A percentile compares a stretch with the other conserved stretches of the same genome.
Evolutionary conservation across 176 grass and related monocot genomes (phyloP).

Genomic region (Elaeis guineensis): DNA sequence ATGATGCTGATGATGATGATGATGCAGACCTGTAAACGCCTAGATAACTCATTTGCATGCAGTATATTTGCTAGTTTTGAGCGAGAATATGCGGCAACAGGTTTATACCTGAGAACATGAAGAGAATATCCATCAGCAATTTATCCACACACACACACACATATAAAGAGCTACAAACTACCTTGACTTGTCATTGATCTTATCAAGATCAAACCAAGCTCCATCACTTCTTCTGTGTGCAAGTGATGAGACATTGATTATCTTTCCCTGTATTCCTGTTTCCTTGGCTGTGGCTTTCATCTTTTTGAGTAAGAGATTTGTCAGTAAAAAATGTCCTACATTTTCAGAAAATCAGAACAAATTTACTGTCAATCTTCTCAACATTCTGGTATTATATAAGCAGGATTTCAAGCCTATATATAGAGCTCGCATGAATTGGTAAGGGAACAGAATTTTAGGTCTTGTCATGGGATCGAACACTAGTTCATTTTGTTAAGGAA

Average conservation of each 20-base stretch:
- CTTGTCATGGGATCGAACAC: too few relatives aligned
- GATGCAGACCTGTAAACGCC: slow-evolving; percentile 37
- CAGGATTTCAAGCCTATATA: too few relatives aligned
- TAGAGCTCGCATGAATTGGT: too few relatives aligned
- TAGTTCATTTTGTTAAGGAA: not conserved
- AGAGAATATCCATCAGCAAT: not conserved
- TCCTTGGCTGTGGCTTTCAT: slow-evolving; percentile 69
- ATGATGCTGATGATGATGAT: too few relatives aligned
- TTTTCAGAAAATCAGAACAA: not conserved
- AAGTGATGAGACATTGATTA: slow-evolving; percentile 56
- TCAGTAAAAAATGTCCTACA: slow-evolving; percentile 84
- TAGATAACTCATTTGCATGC: slow-evolving; percentile 72
- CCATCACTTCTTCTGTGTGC: slow-evolving; percentile 52
- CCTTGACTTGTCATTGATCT: slow-evolving; percentile 56
- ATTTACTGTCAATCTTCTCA: not conserved
- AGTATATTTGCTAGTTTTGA: slow-evolving; percentile 89
- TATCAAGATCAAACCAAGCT: slow-evolving; percentile 40
- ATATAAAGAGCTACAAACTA: slow-evolving; percentile 6
- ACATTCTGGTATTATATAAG: too few relatives aligned
- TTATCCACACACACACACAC: too few relatives aligned
- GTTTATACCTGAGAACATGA: slow-evolving; percentile 36
- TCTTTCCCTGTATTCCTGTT: slow-evolving; percentile 64
- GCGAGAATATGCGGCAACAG: slow-evolving; percentile 38
- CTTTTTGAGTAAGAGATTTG: slow-evolving; percentile 68
- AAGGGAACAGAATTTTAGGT: too few relatives aligned